A percentile compares a stretch with the other conserved stretches of the same genome.
phyloP scores from a whole-genome alignment of 2,329 filamentous ascomycete genomes.

The Apiospora koreana region DNA sequence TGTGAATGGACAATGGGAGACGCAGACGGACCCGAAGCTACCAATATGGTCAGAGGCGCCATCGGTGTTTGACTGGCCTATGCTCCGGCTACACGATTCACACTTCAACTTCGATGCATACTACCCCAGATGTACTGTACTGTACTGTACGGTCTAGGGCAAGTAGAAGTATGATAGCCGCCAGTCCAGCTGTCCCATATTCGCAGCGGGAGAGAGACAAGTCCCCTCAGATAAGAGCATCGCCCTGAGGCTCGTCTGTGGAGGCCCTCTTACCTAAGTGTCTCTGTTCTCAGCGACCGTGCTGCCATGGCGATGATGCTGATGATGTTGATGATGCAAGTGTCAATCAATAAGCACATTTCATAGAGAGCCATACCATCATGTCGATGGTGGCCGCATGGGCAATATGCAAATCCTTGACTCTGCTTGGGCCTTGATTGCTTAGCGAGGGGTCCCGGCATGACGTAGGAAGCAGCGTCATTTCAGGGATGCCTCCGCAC shows the following conservation, averaged over 20 bases:
- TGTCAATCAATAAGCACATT: constrained; percentile 7
- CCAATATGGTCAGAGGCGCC: neutral
- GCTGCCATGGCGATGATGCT: neutral
- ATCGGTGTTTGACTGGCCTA: neutral
- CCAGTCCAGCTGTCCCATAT: neutral
- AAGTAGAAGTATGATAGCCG: too few species aligned
- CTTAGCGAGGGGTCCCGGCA: constrained; percentile 9
- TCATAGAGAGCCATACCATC: neutral
- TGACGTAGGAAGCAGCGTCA: constrained; percentile 11
- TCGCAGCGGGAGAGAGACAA: neutral
- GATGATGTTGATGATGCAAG: neutral
- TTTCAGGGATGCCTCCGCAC: constrained; percentile 6
- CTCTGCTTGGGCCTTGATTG: constrained; percentile 8
- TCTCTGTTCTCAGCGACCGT: neutral
- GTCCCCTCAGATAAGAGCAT: neutral
- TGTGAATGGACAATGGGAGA: neutral
- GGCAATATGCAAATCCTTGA: neutral
- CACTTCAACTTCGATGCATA: neutral
- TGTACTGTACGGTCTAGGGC: neutral
- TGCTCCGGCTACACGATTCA: neutral
- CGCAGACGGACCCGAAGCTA: constrained; percentile 1
- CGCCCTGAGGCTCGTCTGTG: too few species aligned
- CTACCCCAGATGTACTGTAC: neutral
- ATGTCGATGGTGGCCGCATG: neutral
- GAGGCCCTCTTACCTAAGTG: neutral